These are phyloP conservation scores for Irpex lacteus DNA, from an alignment of 1,284 basidiomycete genomes.

Conservation along the genomic window DNA sequence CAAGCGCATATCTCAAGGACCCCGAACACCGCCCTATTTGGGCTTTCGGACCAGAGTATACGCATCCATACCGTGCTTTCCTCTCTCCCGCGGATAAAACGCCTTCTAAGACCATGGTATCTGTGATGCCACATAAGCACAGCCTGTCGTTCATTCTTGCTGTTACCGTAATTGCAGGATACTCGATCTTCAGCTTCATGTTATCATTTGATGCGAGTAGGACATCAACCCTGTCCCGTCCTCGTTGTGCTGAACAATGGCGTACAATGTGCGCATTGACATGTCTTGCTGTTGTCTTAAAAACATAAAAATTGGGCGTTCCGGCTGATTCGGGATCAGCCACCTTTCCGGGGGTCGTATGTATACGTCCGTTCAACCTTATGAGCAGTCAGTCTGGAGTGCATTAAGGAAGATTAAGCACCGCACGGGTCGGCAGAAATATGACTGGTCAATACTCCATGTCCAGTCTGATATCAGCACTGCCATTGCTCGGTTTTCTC, in stretches of 20 bases:
- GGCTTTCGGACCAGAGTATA: slow-evolving; percentile 1
- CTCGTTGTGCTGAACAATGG: background rate
- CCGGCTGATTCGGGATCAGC: background rate
- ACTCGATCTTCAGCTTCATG: background rate
- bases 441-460: background rate
- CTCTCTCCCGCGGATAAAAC: background rate
- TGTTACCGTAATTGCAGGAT: background rate
- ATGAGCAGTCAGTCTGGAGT: background rate
- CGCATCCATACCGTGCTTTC: background rate
- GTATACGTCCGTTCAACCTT: background rate
- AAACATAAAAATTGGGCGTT: background rate
- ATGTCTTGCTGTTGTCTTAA: background rate
- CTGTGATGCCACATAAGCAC: background rate
- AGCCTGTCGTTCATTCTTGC: background rate
- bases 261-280: background rate
- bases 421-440: background rate
- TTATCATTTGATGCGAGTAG: background rate
- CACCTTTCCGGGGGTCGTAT: background rate
- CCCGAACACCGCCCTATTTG: background rate
- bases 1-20: background rate
- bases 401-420: background rate
- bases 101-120: background rate
- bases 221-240: background rate
- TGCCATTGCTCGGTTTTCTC: background rate
- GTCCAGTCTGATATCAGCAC: background rate